Base-by-base conservation (phyloP, 2,329 filamentous ascomycete species). In the Rasamsonia emersonii region DNA sequence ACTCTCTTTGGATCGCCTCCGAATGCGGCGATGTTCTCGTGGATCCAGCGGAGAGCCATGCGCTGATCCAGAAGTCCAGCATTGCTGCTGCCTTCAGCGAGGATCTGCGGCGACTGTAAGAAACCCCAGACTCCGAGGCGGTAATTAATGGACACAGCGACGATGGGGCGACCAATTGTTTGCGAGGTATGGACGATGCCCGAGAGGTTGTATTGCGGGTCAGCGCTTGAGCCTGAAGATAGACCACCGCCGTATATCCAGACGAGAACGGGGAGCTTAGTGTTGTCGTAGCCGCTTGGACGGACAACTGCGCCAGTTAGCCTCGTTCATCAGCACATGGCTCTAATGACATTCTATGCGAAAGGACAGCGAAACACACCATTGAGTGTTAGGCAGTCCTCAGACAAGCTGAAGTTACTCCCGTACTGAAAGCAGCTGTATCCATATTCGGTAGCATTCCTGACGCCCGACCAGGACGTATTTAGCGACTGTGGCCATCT, bases 1-100 rank as follows among this genome's bases (percentile, higher is more conserved):
- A 88, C 81, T 51, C 81, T 82, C 11, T 67, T 64, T 0, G 82
- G 78, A 50, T 89, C 82, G n/a, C 85, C 85, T 5, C 85, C 85
- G 49, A 91, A 93, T 0, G 74, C 68, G 1, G 63, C 75, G 33
- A 89, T 85, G 43, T 88, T 85, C 44, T 85, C 80, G 5, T 79
- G 75, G 1, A 84, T 73, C 83, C 83, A 89, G 50, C 86, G 61
- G 4, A 89, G 63, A 0, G 73, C 82, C 42, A 82, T 65, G 16
- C 80, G 69, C 46, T 88, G 82, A 46, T 89, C 83, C 0, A 82
- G 64, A 2, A 84, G 67, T 2, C 83, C 83, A 3, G 85, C 54
- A 48, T 88, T 89, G n/a, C n/a, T n/a, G n/a, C n/a, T n/a, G n/a
- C n/a, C n/a, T n/a, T n/a, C n/a, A n/a, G n/a, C n/a, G n/a, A n/a